Percentiles rank a stretch among this genome's conserved stretches.
These are phyloP conservation scores for Pyricularia pennisetigena DNA, from an alignment of 2,329 filamentous ascomycete genomes.

Conservation along the genomic window DNA sequence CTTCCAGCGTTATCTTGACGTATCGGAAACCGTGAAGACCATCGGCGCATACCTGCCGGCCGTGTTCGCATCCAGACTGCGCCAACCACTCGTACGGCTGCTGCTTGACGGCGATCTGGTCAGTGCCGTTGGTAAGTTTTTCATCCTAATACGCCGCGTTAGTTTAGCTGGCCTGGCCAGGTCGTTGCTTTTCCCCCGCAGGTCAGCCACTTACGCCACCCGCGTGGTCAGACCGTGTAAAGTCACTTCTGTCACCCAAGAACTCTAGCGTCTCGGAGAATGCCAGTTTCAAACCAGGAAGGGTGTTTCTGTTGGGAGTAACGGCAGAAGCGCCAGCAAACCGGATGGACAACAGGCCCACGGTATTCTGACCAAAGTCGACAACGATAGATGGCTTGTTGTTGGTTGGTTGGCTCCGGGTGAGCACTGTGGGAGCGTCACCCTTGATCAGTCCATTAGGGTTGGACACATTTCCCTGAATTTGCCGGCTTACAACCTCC, in stretches of 20 bases:
- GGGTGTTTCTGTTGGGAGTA: constrained; percentile 10
- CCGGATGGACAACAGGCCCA: constrained; percentile 29
- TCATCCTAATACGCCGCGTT: constrained; percentile 9
- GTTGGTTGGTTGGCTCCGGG: constrained; percentile 10
- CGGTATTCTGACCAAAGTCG: constrained; percentile 40
- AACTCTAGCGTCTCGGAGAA: constrained; percentile 39
- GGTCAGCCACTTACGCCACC: constrained; percentile 12
- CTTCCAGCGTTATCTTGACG: constrained; percentile 35
- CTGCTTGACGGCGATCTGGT: constrained; percentile 36
- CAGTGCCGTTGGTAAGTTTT: constrained; percentile 32
- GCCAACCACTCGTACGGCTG: constrained; percentile 33
- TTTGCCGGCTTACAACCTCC: constrained; percentile 10
- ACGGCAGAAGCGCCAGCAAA: constrained; percentile 25
- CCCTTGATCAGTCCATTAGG: constrained; percentile 21
- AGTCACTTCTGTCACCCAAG: constrained; percentile 33
- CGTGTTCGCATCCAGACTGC: constrained; percentile 30
- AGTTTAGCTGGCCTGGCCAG: neutral
- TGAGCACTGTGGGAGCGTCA: constrained; percentile 20
- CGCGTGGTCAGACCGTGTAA: constrained; percentile 36
- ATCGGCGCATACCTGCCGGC: constrained; percentile 35
- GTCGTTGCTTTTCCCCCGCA: neutral
- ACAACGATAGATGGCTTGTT: constrained; percentile 28
- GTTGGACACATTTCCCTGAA: constrained; percentile 27
- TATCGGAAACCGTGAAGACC: constrained; percentile 45
- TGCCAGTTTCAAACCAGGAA: constrained; percentile 31